These are phyloP conservation scores for Skeletonema tropicum DNA, from an alignment of 108 stramenopile genomes.

Conservation along the genomic window DNA sequence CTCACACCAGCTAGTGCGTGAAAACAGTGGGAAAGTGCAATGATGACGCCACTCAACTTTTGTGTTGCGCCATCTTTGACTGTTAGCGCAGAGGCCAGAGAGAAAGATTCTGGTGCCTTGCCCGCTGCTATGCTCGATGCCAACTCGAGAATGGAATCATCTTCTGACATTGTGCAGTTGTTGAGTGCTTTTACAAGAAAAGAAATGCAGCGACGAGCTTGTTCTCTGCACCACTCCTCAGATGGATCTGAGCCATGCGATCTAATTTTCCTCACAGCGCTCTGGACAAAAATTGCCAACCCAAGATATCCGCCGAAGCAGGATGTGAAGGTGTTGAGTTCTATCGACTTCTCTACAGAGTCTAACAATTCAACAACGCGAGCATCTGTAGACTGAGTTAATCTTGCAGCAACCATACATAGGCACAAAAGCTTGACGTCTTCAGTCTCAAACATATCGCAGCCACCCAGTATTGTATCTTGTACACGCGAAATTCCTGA, in stretches of 20 bases:
- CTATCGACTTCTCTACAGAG: conserved; percentile 49
- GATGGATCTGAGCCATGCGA: not conserved
- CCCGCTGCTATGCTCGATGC: conserved; percentile 46
- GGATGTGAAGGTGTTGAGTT: conserved; percentile 37
- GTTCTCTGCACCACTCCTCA: not conserved
- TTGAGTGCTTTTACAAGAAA: not conserved
- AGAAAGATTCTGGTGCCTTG: conserved; percentile 26
- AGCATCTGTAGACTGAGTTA: conserved; percentile 38
- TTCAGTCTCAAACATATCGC: conserved; percentile 36
- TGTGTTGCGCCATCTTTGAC: conserved; percentile 24
- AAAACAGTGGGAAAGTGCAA: conserved; percentile 53
- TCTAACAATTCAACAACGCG: conserved; percentile 50
- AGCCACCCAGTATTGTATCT: conserved; percentile 26
- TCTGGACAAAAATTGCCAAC: conserved; percentile 59
- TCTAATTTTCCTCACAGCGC: conserved; percentile 1
- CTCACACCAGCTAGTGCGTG: conserved; percentile 46
- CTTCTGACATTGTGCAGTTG: not conserved
- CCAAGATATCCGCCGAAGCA: conserved; percentile 65
- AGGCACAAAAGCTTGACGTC: conserved; percentile 29
- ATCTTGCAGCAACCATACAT: conserved; percentile 35
- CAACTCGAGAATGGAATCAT: conserved; percentile 24
- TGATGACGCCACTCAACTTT: conserved; percentile 49
- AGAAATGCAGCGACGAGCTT: not conserved
- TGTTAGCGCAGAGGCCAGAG: conserved; percentile 2
- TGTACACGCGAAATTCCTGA: conserved; percentile 18